A percentile compares a stretch with the other conserved stretches of the same genome.
Conservation (phyloP, 768 basidiomycete genomes). For the Naganishia friedmannii region DNA sequence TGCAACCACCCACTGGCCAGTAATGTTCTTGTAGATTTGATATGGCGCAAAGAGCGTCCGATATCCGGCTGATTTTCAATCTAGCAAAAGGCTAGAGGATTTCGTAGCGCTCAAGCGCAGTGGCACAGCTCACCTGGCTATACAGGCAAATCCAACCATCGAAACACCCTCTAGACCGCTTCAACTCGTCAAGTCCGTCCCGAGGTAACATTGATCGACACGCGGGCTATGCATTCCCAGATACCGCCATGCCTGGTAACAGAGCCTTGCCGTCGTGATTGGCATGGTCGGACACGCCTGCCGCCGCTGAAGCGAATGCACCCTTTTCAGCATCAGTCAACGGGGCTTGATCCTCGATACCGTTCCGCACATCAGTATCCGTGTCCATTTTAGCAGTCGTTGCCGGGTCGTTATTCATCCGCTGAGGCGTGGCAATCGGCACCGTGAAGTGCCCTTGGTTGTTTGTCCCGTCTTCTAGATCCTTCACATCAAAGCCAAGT, state of each 20-base stretch:
- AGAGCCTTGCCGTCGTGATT: constrained; percentile 32
- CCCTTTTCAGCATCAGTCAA: constrained; percentile 31
- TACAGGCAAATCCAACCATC: neutral
- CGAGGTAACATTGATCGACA: neutral
- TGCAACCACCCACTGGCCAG: too few relatives aligned
- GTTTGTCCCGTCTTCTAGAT: neutral
- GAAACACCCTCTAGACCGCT: neutral
- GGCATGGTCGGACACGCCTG: constrained; percentile 22
- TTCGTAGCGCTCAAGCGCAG: neutral
- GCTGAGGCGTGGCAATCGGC: constrained; percentile 5
- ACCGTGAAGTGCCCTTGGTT: constrained; percentile 10
- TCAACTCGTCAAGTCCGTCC: neutral
- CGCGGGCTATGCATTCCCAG: neutral
- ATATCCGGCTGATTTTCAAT: neutral
- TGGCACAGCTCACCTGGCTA: constrained; percentile 2
- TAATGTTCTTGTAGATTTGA: too few relatives aligned
- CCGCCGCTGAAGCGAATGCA: constrained; percentile 31
- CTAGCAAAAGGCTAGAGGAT: neutral
- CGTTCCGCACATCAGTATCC: constrained; percentile 12
- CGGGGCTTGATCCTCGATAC: neutral
- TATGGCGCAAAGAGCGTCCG: neutral
- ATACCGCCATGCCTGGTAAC: constrained; percentile 12
- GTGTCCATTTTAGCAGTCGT: constrained; percentile 11
- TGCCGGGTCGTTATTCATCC: neutral
- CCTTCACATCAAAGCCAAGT: constrained; percentile 16